These are phyloP conservation scores for Coniosporium tulheliwenetii DNA, from an alignment of 2,329 filamentous ascomycete species.

Conservation along the genomic window DNA sequence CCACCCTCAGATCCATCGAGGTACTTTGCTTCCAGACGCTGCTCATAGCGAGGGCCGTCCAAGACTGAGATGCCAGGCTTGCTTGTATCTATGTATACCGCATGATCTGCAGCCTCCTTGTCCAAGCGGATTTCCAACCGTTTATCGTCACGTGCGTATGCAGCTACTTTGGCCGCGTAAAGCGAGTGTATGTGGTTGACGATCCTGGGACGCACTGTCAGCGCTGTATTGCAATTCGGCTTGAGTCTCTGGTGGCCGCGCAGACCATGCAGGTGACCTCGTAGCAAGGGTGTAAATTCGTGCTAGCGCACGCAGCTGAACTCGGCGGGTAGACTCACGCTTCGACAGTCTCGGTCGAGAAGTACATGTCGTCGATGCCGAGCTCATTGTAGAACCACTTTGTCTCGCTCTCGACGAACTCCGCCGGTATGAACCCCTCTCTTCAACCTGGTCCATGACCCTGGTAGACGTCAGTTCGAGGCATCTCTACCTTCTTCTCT, in stretches of 20 bases:
- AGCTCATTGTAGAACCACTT: constrained; percentile 96
- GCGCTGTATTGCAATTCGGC: background rate
- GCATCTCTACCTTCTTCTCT: no score
- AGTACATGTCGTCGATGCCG: constrained; percentile 97
- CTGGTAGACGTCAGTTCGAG: constrained; percentile 15
- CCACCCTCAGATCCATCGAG: constrained; percentile 59
- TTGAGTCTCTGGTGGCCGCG: no score
- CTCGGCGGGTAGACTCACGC: constrained; percentile 27
- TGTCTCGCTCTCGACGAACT: constrained; percentile 73
- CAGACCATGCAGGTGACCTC: no score
- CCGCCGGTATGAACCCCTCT: constrained; percentile 71
- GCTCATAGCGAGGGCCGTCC: constrained; percentile 79
- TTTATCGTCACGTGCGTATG: constrained; percentile 85
- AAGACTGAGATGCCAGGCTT: constrained; percentile 66
- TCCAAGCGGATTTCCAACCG: constrained; percentile 86
- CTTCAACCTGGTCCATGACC: constrained; percentile 65
- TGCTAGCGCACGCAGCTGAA: no score
- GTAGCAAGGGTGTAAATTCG: no score
- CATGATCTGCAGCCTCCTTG: constrained; percentile 88
- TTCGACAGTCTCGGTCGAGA: constrained; percentile 72
- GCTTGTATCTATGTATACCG: constrained; percentile 97
- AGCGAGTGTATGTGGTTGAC: constrained; percentile 90
- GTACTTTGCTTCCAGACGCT: constrained; percentile 88
- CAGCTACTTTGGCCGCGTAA: constrained; percentile 92
- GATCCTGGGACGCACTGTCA: constrained; percentile 32